phyloP scores from a whole-genome alignment of 345 rosid species.

The Murraya koenigii region DNA sequence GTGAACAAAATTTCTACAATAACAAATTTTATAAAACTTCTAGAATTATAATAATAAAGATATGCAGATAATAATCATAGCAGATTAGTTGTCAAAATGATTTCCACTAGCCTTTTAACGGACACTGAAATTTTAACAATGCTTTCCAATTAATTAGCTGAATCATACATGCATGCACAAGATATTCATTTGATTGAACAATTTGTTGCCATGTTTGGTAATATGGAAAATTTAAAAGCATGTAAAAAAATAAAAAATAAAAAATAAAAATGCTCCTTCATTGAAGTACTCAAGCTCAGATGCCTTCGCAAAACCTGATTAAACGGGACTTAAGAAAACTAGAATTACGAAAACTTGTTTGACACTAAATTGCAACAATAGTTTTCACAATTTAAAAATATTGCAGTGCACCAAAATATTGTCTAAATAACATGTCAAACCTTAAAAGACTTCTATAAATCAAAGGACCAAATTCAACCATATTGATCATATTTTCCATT shows the following conservation, averaged over 20 bases:
- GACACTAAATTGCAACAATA: neutral
- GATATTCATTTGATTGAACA: neutral
- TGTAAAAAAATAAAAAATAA: too few relatives aligned
- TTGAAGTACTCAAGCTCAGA: neutral
- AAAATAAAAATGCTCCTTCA: neutral
- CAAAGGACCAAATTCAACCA: too few relatives aligned
- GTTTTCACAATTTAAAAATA: neutral
- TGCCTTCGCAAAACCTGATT: neutral
- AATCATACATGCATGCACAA: neutral
- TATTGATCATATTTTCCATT: neutral
- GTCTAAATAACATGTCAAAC: neutral
- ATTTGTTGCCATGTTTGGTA: neutral
- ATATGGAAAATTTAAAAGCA: neutral
- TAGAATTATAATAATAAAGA: neutral
- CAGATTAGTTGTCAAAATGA: neutral
- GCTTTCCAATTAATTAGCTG: neutral
- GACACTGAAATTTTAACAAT: neutral
- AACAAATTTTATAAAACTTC: too few relatives aligned
- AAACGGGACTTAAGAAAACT: neutral
- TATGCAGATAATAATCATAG: neutral
- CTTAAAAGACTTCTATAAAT: neutral
- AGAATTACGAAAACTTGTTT: neutral
- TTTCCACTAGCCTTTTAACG: neutral
- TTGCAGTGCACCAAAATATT: neutral
- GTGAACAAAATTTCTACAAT: neutral